Conservation (phyloP, 176 grass and related monocot genomes). For the Juncus effusus region DNA sequence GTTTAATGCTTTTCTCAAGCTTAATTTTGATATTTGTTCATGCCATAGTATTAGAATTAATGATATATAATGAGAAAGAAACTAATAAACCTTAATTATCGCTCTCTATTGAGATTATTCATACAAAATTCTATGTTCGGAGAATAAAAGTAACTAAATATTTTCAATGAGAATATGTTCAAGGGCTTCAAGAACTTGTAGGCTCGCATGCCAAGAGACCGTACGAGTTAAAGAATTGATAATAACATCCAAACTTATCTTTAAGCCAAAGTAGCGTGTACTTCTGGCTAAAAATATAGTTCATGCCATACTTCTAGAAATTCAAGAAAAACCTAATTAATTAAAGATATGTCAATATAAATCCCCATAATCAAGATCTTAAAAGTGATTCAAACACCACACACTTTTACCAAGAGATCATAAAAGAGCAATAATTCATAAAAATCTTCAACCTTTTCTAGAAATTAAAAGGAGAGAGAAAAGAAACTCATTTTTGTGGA, state of each 20-base stretch:
- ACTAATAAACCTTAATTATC: slow-evolving; percentile 8
- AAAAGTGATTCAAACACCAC: slow-evolving; percentile 31
- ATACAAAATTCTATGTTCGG: slow-evolving; percentile 1
- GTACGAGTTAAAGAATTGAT: slow-evolving; percentile 1
- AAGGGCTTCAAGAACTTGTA: background rate
- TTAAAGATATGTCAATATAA: background rate
- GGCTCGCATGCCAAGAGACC: slow-evolving; percentile 2
- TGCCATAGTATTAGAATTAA: slow-evolving; percentile 20
- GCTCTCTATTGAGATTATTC: background rate
- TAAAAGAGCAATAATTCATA: slow-evolving; percentile 21
- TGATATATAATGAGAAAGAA: slow-evolving; percentile 33
- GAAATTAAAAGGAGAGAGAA: slow-evolving; percentile 11
- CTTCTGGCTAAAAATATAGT: slow-evolving; percentile 16
- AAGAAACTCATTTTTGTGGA: slow-evolving; percentile 23
- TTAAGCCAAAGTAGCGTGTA: slow-evolving; percentile 6
- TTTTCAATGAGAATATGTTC: background rate
- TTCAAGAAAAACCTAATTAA: background rate
- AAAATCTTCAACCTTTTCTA: slow-evolving; percentile 17
- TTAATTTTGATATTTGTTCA: slow-evolving; percentile 3
- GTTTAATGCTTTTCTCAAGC: background rate
- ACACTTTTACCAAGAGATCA: slow-evolving; percentile 46
- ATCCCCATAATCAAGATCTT: slow-evolving; percentile 2
- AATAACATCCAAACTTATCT: background rate
- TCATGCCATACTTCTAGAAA: slow-evolving; percentile 17
- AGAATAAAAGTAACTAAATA: too few relatives aligned